Percentiles rank a stretch among this genome's conserved stretches.
Evolutionary conservation across 371 early-diverging fungal species (phyloP).

Genomic region (Paraphysoderma sedebokerense): DNA sequence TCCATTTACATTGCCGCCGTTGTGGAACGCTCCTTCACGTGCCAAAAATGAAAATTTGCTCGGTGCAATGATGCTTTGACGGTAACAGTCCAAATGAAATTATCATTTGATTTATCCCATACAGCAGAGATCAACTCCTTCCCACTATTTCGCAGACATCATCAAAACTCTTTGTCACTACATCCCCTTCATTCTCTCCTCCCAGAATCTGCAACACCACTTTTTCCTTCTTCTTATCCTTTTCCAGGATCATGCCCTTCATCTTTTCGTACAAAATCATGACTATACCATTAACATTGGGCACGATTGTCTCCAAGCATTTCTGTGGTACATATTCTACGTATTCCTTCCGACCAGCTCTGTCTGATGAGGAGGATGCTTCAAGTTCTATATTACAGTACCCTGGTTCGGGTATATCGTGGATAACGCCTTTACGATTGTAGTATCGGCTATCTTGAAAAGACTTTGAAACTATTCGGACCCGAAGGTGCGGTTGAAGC

Average conservation of each 20-base stretch:
- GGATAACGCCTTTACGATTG: not conserved
- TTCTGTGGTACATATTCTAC: not conserved
- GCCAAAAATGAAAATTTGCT: too few species aligned
- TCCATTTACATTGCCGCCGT: too few species aligned
- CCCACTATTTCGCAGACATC: not conserved
- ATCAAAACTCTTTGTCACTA: not conserved
- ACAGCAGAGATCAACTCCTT: too few species aligned
- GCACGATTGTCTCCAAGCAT: not conserved
- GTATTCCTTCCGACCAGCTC: too few species aligned
- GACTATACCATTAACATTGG: not conserved
- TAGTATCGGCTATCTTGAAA: slow-evolving; percentile 1
- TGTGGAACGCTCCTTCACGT: too few species aligned
- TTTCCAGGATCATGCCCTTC: not conserved
- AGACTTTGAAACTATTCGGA: slow-evolving; percentile 3
- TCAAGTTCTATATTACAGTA: not conserved
- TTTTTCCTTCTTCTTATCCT: not conserved
- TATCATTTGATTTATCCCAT: too few species aligned
- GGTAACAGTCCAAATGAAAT: too few species aligned
- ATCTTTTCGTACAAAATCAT: not conserved
- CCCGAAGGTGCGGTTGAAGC: slow-evolving; percentile 1
- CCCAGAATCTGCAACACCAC: not conserved
- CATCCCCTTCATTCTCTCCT: too few species aligned
- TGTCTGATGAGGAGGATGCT: not conserved
- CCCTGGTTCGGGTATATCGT: not conserved
- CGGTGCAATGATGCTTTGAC: too few species aligned